These are phyloP conservation scores for Penicillium robsamsonii DNA, from an alignment of 495 filamentous ascomycete species.

Conservation along the genomic window DNA sequence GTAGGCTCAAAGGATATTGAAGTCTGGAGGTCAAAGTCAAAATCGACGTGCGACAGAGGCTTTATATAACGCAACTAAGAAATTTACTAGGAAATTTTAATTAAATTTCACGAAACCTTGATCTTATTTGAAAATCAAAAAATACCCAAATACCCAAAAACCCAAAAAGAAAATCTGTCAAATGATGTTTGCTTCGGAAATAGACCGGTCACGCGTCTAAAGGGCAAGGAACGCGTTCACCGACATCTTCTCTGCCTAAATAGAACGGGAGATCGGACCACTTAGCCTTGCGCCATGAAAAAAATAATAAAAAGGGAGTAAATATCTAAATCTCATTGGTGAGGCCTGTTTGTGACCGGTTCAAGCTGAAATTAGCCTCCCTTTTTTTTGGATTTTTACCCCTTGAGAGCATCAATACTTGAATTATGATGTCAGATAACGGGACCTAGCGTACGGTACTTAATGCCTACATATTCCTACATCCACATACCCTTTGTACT, in stretches of 20 bases:
- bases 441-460: not conserved
- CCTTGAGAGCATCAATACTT: not conserved
- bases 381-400: not conserved
- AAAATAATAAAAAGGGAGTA: not conserved
- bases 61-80: slow-evolving; percentile 15
- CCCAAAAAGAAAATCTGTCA: not conserved
- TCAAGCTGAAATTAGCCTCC: not conserved
- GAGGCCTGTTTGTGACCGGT: not conserved
- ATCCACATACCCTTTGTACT: not conserved
- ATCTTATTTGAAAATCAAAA: not conserved
- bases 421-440: not conserved
- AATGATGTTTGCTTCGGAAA: slow-evolving; percentile 26
- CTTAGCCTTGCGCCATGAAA: slow-evolving; percentile 5
- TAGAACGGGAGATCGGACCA: slow-evolving; percentile 15
- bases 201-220: slow-evolving; percentile 20
- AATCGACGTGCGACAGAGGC: slow-evolving; percentile 1
- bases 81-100: slow-evolving; percentile 4
- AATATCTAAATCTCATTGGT: slow-evolving; percentile 14
- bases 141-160: not conserved
- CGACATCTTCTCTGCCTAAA: slow-evolving; percentile 25
- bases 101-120: slow-evolving; percentile 7
- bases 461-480: not conserved
- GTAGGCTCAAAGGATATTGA: not conserved
- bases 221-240: slow-evolving; percentile 17
- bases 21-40: not conserved